Percentiles rank a stretch among this genome's conserved stretches.
phyloP scores from a whole-genome alignment of 1,284 basidiomycete species.

The Irpex sp. region DNA sequence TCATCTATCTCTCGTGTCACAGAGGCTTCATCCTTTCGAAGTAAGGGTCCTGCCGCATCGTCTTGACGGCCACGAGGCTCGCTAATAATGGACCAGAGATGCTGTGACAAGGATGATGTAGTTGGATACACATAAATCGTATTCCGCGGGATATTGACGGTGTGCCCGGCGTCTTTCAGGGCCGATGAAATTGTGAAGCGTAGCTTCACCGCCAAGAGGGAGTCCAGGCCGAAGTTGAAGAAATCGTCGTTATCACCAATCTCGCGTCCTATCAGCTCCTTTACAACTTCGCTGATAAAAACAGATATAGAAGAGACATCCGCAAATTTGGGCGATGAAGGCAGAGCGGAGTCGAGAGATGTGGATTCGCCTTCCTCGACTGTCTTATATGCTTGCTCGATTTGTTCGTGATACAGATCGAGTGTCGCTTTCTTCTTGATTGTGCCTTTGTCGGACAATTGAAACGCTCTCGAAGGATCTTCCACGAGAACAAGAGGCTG shows the following conservation, averaged over 20 bases:
- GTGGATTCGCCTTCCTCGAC: slow-evolving; percentile 25
- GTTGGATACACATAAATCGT: not conserved
- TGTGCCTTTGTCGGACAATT: slow-evolving; percentile 34
- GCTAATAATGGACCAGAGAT: not conserved
- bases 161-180: not conserved
- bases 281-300: slow-evolving; percentile 27
- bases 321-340: not conserved
- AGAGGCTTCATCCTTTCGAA: not conserved
- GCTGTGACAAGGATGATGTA: not conserved
- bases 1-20: not conserved
- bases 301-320: not conserved
- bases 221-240: slow-evolving; percentile 28
- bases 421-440: slow-evolving; percentile 30
- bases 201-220: not conserved
- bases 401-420: slow-evolving; percentile 32
- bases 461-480: slow-evolving; percentile 35
- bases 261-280: slow-evolving; percentile 21
- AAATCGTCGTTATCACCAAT: slow-evolving; percentile 34
- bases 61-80: not conserved
- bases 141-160: not conserved
- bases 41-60: not conserved
- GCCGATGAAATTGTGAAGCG: not conserved
- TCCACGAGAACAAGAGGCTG: slow-evolving; percentile 18
- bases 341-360: slow-evolving; percentile 23
- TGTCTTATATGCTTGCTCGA: slow-evolving; percentile 29